These are phyloP conservation scores for Diplodia seriata DNA, from an alignment of 2,329 filamentous ascomycete species.

Conservation along the genomic window DNA sequence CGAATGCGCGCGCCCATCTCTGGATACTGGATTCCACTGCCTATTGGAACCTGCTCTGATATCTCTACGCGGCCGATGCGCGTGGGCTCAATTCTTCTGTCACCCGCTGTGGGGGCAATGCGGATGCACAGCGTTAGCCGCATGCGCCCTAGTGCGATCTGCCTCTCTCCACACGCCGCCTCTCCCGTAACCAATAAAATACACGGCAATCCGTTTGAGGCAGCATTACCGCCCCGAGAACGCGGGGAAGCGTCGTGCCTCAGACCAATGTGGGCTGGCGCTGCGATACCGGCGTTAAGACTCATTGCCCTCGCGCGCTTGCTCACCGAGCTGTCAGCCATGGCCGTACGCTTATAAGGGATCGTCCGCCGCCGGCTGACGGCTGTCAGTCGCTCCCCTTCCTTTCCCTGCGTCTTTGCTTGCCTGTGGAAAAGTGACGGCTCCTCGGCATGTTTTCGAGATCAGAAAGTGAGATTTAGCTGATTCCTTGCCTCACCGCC, in stretches of 20 bases:
- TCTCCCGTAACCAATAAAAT: conserved; percentile 3
- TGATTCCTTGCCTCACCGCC: background rate
- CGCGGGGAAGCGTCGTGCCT: conserved; percentile 8
- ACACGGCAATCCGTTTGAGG: conserved; percentile 14
- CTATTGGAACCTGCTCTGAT: no score
- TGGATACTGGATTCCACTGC: no score
- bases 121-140: no score
- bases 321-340: background rate
- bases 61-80: no score
- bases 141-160: conserved; percentile 17
- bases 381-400: background rate
- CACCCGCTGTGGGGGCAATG: no score
- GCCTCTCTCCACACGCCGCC: conserved; percentile 8
- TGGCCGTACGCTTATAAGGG: conserved; percentile 2
- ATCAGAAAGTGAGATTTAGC: background rate
- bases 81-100: no score
- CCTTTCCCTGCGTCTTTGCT: background rate
- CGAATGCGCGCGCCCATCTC: no score
- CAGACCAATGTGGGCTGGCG: conserved; percentile 6
- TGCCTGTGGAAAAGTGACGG: background rate
- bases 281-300: conserved; percentile 19
- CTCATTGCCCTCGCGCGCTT: background rate
- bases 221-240: conserved; percentile 13
- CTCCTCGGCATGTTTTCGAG: conserved; percentile 13
- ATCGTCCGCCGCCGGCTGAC: conserved; percentile 10